These are phyloP conservation scores for Pestalotiopsis sp. DNA, from an alignment of 2,329 filamentous ascomycete genomes.

Conservation along the genomic window DNA sequence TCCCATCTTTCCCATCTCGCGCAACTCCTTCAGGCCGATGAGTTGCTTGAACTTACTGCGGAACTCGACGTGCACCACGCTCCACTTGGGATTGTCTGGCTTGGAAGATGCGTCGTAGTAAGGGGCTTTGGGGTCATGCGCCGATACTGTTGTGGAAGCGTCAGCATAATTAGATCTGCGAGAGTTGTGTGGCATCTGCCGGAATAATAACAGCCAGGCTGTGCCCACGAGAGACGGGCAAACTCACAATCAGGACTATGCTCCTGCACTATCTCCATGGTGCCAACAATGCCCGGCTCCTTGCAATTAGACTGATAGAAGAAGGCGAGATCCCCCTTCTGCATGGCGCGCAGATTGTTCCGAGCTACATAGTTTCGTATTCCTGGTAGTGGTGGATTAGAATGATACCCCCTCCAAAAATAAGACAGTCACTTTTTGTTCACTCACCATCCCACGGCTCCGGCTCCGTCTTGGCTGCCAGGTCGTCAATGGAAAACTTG, in stretches of 20 bases:
- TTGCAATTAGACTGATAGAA: slow-evolving; percentile 98
- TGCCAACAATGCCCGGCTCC: slow-evolving; percentile 81
- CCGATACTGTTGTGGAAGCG: slow-evolving; percentile 57
- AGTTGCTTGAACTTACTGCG: slow-evolving; percentile 77
- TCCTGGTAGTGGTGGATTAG: slow-evolving; percentile 23
- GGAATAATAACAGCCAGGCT: not conserved
- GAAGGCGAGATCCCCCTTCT: slow-evolving; percentile 87
- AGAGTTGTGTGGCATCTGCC: not conserved
- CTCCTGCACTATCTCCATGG: slow-evolving; percentile 87
- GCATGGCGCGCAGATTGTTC: slow-evolving; percentile 92
- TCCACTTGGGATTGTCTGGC: slow-evolving; percentile 77
- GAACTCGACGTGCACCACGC: slow-evolving; percentile 86
- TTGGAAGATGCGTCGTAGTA: slow-evolving; percentile 85
- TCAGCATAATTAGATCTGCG: slow-evolving; percentile 18
- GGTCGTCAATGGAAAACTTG: slow-evolving; percentile 91
- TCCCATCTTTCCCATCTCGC: slow-evolving; percentile 59
- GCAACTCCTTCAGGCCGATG: slow-evolving; percentile 73
- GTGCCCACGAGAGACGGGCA: not conserved
- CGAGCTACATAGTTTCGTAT: slow-evolving; percentile 59
- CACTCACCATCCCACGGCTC: slow-evolving; percentile 88
- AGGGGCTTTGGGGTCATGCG: slow-evolving; percentile 71
- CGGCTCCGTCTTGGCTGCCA: slow-evolving; percentile 71
- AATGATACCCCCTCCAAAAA: slow-evolving; percentile 5
- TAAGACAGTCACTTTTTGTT: not conserved
- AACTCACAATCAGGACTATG: slow-evolving; percentile 75